A percentile compares a stretch with the other conserved stretches of the same genome.
Evolutionary conservation across 1,284 basidiomycete genomes (phyloP).

Genomic region (Trichosporon sp.): DNA sequence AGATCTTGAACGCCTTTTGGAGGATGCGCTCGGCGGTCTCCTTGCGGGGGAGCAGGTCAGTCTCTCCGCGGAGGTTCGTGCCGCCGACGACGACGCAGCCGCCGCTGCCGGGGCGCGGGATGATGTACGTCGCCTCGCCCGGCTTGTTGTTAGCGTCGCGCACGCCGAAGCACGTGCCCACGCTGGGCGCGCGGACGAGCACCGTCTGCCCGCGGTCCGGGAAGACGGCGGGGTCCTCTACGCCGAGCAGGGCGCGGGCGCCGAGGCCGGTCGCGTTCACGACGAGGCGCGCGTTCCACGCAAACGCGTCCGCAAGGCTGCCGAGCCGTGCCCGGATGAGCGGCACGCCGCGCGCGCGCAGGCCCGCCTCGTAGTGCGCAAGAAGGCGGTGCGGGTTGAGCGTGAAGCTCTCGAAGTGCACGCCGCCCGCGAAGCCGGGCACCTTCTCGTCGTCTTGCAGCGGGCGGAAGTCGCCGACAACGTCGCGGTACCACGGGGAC

Average conservation of each 20-base stretch:
- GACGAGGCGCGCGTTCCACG: constrained; percentile 37
- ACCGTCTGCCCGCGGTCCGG: constrained; percentile 85
- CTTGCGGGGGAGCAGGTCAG: constrained; percentile 31
- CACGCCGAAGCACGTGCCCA: constrained; percentile 24
- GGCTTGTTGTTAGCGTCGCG: constrained; percentile 12
- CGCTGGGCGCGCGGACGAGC: constrained; percentile 62
- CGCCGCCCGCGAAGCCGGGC: constrained; percentile 26
- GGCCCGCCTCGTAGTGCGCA: constrained; percentile 34
- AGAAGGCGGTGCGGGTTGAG: constrained; percentile 49
- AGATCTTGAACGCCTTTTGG: constrained; percentile 38
- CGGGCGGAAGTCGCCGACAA: constrained; percentile 48
- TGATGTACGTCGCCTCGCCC: constrained; percentile 39
- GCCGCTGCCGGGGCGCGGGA: constrained; percentile 46
- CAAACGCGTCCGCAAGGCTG: constrained; percentile 46
- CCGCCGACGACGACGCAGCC: constrained; percentile 39
- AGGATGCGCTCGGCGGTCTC: constrained; percentile 38
- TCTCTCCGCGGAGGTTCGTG: constrained; percentile 36
- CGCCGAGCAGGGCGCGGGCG: constrained; percentile 67
- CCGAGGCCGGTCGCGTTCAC: constrained; percentile 56
- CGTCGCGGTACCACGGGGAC: constrained; percentile 56
- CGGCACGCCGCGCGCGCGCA: constrained; percentile 34
- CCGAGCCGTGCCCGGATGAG: constrained; percentile 40
- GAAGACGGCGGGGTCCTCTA: constrained; percentile 66
- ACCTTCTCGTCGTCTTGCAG: constrained; percentile 17
- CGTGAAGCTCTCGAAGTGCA: constrained; percentile 45